These are phyloP conservation scores for Volvariella volvacea DNA, from an alignment of 1,284 basidiomycete species.

Conservation along the genomic window DNA sequence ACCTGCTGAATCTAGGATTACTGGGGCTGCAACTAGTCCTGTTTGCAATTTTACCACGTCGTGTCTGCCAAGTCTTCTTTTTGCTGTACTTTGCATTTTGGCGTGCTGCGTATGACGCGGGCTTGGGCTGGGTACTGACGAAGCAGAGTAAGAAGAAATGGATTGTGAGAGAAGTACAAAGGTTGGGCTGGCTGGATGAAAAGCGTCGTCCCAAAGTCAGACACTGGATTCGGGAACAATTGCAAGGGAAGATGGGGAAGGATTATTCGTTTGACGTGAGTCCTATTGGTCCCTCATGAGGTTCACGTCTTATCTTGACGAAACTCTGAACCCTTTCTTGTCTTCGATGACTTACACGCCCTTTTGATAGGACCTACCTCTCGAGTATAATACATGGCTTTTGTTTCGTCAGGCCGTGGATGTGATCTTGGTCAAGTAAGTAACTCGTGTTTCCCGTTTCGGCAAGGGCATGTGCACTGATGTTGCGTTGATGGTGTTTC, in stretches of 20 bases:
- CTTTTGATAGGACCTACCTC: conserved; percentile 53
- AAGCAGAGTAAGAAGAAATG: conserved; percentile 92
- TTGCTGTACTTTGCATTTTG: conserved; percentile 89
- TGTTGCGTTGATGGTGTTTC: neutral
- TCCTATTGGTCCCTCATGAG: conserved; percentile 9
- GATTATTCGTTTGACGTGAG: conserved; percentile 89
- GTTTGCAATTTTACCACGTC: conserved; percentile 62
- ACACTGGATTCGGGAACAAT: conserved; percentile 81
- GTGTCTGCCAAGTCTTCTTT: conserved; percentile 62
- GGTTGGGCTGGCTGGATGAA: conserved; percentile 84
- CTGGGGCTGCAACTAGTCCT: conserved; percentile 75
- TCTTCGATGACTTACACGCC: conserved; percentile 5
- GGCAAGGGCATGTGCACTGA: conserved; percentile 1
- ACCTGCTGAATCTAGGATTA: conserved; percentile 78
- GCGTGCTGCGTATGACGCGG: conserved; percentile 88
- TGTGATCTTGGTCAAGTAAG: conserved; percentile 90
- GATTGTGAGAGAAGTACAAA: conserved; percentile 81
- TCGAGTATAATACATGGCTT: conserved; percentile 91
- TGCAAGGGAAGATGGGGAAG: conserved; percentile 90
- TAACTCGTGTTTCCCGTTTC: conserved; percentile 11
- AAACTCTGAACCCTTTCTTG: neutral
- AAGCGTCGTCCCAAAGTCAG: conserved; percentile 57
- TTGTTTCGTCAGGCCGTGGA: conserved; percentile 90
- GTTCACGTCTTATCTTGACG: too few species aligned
- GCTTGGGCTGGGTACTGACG: conserved; percentile 90